Conservation (phyloP, 139 green algal genomes). For the Astrephomene gubernaculifera region DNA sequence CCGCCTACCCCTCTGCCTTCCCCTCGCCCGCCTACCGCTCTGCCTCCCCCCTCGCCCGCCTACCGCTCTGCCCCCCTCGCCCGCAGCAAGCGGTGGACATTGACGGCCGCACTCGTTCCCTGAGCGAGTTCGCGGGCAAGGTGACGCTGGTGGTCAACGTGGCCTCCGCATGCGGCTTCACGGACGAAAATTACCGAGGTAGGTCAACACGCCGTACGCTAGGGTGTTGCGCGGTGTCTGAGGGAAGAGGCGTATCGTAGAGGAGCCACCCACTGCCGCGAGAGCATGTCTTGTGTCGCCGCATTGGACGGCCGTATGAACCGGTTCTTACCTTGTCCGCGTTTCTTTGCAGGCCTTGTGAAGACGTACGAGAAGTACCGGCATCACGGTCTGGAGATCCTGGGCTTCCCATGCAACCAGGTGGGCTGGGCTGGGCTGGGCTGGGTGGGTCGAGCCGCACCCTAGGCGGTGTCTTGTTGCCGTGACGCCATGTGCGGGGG, state of each 20-base stretch:
- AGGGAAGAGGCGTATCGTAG: no score
- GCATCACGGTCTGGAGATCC: conserved; percentile 74
- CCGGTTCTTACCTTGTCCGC: no score
- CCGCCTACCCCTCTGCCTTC: no score
- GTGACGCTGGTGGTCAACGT: conserved; percentile 85
- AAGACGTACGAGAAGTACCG: conserved; percentile 82
- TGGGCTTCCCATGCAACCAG: conserved; percentile 86
- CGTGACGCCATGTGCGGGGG: no score
- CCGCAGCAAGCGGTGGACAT: conserved; percentile 49
- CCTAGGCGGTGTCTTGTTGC: no score
- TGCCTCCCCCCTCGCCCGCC: neutral
- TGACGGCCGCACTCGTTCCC: conserved; percentile 30
- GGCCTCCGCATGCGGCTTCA: conserved; percentile 84
- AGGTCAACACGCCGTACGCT: neutral
- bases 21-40: no score
- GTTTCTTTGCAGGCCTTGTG: conserved; percentile 51
- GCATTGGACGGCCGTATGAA: no score
- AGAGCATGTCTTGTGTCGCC: no score
- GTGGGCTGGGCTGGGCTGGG: no score
- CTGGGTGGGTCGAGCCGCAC: no score
- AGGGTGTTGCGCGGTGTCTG: neutral
- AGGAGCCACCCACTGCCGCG: no score
- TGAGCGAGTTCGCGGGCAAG: conserved; percentile 53
- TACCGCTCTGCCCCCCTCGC: neutral
- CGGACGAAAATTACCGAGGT: conserved; percentile 82